phyloP scores from a whole-genome alignment of 179 eudicot genomes.

The Corrigiola litoralis region DNA sequence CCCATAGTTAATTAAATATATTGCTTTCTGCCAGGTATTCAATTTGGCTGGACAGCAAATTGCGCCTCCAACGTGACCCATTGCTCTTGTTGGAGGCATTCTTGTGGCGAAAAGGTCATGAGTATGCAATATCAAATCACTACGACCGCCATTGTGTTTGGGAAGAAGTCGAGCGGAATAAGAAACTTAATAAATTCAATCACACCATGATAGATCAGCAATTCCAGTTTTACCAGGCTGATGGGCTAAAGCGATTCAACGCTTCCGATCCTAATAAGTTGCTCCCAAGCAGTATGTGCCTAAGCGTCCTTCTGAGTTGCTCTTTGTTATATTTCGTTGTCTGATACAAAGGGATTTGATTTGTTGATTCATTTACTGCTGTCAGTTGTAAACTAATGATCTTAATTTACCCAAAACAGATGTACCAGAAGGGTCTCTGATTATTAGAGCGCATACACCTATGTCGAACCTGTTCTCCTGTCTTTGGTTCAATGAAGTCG shows the following conservation, averaged over 20 bases:
- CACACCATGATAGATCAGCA: slow-evolving; percentile 82
- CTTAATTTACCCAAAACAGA: slow-evolving; percentile 39
- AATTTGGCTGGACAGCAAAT: slow-evolving; percentile 91
- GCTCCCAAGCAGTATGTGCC: slow-evolving; percentile 79
- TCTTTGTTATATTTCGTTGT: slow-evolving; percentile 11
- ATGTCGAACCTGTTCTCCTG: slow-evolving; percentile 92
- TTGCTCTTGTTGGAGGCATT: slow-evolving; percentile 72
- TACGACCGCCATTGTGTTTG: slow-evolving; percentile 93
- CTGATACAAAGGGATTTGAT: not conserved
- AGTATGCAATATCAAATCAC: slow-evolving; percentile 91
- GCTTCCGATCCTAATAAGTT: slow-evolving; percentile 66
- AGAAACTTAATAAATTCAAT: slow-evolving; percentile 88
- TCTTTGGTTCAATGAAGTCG: slow-evolving; percentile 94
- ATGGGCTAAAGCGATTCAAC: slow-evolving; percentile 74
- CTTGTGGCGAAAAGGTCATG: slow-evolving; percentile 79
- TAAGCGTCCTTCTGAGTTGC: not conserved
- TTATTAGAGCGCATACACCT: slow-evolving; percentile 90
- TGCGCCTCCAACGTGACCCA: slow-evolving; percentile 85
- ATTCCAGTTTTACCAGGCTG: slow-evolving; percentile 79
- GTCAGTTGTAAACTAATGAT: not conserved
- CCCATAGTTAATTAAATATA: not conserved
- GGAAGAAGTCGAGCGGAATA: slow-evolving; percentile 91
- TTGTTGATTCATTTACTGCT: not conserved
- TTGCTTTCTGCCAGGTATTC: slow-evolving; percentile 55
- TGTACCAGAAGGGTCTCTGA: slow-evolving; percentile 94